Base-by-base conservation (phyloP, 2,329 filamentous ascomycete species). In the Coniochaeta sp. region DNA sequence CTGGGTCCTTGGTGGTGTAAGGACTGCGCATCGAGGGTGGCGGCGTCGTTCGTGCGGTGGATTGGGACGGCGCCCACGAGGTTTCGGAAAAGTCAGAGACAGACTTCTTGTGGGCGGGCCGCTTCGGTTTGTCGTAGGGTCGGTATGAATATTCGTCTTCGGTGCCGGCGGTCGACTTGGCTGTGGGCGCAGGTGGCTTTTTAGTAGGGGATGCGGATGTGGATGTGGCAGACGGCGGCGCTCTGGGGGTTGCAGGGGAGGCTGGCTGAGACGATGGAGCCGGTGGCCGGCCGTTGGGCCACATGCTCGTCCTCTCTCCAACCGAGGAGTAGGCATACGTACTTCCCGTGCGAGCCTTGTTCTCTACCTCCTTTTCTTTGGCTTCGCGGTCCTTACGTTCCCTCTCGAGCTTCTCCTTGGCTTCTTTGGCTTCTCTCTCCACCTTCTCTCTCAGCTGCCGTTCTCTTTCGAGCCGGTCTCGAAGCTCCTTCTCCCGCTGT, bases 1-100 rank as follows among this genome's bases (percentile, higher is more conserved):
- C 87, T 0, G 93, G 93, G 71, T 98, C 91, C 65, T 90, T 90
- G 31, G 92, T 97, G 38, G 86, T 83, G 74, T 97, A 98, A 1
- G 90, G 84, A 1, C 87, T 86, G 56, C 90, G 85, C 64, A 88
- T 82, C 3, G 89, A 92, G 1, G 90, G 88, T 17, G 93, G 91
- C 9, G 93, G 90, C 6, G 90, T 91, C 7, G 93, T 96, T 61
- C 87, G 86, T 12, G 90, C 83, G 1, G 93, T 97, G 17, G 90
- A 92, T 62, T 91, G 86, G 11, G 91, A 96, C 1, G 90, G 84
- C 1, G 91, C 89, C 74, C 93, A 97, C 0, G 91, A 96, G 16
- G 89, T 89, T 68, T 96, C 91, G 17, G 92, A 96, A 67, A 88
- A 78, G 0, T 89, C 89, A 31, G 89, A 87, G 19, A 83, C 79